These are phyloP conservation scores for Flaveria linearis DNA, from an alignment of 129 eudicot genomes.

Conservation along the genomic window DNA sequence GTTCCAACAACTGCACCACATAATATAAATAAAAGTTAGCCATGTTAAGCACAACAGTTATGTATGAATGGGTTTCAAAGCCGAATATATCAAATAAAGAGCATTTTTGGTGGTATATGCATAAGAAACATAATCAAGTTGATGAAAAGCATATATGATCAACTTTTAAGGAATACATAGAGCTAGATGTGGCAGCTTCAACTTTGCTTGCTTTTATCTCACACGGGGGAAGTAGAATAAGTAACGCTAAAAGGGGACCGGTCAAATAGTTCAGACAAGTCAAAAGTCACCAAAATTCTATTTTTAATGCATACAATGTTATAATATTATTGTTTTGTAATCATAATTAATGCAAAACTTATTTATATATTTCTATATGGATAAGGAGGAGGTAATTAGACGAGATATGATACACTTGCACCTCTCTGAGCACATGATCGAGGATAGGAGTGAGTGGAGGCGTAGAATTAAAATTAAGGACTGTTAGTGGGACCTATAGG, in stretches of 20 bases:
- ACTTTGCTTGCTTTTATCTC: neutral
- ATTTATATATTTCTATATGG: neutral
- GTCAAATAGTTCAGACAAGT: neutral
- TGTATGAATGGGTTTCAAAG: neutral
- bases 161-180: neutral
- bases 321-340: neutral
- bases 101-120: neutral
- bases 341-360: neutral
- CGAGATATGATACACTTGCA: no score
- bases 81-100: neutral
- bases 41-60: conserved; percentile 2
- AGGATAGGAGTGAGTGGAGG: no score
- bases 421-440: no score
- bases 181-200: neutral
- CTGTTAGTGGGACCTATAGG: no score
- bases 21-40: conserved; percentile 7
- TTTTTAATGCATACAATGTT: neutral
- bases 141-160: neutral
- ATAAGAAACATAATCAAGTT: neutral
- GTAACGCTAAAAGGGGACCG: neutral
- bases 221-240: neutral
- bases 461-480: no score
- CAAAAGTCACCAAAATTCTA: neutral
- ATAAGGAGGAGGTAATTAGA: no score
- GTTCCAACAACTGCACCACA: conserved; percentile 72